Percentiles rank a stretch among this genome's conserved stretches.
Conservation (phyloP, 257 asterid species). For the Nicotiana knightiana region DNA sequence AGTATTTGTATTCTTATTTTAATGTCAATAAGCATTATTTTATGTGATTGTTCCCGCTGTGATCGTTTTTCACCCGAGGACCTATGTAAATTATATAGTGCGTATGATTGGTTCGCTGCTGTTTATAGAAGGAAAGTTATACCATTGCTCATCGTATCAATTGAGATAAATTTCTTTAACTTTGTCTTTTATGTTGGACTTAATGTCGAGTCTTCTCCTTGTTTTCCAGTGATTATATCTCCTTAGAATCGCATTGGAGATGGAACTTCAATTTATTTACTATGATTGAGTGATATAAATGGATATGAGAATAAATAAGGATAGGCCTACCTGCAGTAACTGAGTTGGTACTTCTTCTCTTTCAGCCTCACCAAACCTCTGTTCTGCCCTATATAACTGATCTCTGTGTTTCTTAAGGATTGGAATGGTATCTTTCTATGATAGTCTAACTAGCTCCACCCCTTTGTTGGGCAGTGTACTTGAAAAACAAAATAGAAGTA, state of each 20-base stretch:
- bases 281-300: not conserved
- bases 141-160: not conserved
- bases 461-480: not conserved
- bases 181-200: not conserved
- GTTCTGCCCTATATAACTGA: not conserved
- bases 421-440: not conserved
- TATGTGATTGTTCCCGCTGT: not conserved
- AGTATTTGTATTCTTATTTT: not conserved
- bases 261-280: not conserved
- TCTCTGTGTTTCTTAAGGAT: not conserved
- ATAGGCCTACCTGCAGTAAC: not conserved
- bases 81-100: not conserved
- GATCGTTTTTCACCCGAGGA: not conserved
- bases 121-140: not conserved
- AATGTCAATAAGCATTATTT: not conserved
- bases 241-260: not conserved
- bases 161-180: not conserved
- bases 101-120: not conserved
- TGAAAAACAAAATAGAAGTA: not conserved
- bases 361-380: not conserved
- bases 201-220: not conserved
- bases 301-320: not conserved
- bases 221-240: not conserved
- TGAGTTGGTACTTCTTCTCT: not conserved
- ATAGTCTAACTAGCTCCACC: not conserved